These are phyloP conservation scores for Pichia exigua DNA, from an alignment of 805 yeast species.

Conservation along the genomic window DNA sequence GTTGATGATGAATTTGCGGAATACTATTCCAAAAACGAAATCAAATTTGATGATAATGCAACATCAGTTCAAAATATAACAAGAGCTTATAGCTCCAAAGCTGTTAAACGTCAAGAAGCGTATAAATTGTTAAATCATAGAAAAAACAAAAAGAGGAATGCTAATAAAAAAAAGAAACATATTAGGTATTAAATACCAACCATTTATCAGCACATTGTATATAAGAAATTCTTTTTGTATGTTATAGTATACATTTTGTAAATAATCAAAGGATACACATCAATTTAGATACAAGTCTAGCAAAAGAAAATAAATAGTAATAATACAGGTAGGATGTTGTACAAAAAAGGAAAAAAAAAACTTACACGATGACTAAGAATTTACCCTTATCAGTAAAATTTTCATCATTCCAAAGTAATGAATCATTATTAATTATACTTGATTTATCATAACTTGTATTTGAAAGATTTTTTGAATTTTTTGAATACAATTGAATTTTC, in stretches of 20 bases:
- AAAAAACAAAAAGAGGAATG: neutral
- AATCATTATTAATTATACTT: slow-evolving; percentile 18
- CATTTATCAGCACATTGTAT: neutral
- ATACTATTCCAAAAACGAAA: slow-evolving; percentile 7
- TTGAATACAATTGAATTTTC: slow-evolving; percentile 23
- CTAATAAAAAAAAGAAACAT: neutral
- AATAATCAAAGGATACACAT: neutral
- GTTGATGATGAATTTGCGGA: slow-evolving; percentile 8
- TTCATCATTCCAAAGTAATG: slow-evolving; percentile 19
- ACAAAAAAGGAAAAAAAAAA: neutral
- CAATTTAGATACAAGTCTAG: neutral
- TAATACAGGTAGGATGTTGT: neutral
- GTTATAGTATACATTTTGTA: neutral
- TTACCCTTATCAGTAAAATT: slow-evolving; percentile 29
- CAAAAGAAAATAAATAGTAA: neutral
- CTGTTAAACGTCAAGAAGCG: slow-evolving; percentile 14
- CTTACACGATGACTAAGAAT: slow-evolving; percentile 22
- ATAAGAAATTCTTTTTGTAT: neutral
- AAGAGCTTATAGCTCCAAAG: slow-evolving; percentile 30
- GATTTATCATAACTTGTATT: slow-evolving; percentile 15
- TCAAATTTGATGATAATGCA: slow-evolving; percentile 19
- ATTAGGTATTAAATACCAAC: neutral
- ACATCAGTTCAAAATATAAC: slow-evolving; percentile 18
- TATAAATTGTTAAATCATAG: neutral
- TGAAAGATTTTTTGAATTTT: slow-evolving; percentile 20